Base-by-base conservation (phyloP, 1,139 yeast species). In the Suhomyces ambrosiae region DNA sequence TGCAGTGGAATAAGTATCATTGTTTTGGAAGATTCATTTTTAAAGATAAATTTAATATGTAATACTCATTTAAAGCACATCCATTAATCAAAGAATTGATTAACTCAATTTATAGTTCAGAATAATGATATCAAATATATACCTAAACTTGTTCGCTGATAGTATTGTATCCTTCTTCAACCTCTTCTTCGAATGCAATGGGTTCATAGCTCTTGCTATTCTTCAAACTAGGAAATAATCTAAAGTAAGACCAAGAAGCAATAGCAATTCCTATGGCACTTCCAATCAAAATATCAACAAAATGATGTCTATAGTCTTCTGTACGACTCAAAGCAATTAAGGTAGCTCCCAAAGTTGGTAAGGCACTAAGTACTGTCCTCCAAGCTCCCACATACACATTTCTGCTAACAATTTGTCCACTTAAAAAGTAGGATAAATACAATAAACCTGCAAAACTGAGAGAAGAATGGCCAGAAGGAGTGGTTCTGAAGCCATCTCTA, bases 251-350 rank as follows among this genome's bases (percentile, higher is more conserved):
- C 72, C 72, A 68, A 14, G 36, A 38, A 1, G 66, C 70, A 26
- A 69, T 52, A 11, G 41, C 31, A 7, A 53, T 32, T 0, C 92
- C 94, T 6, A 85, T 52, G 2, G 63, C 17, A 30, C 81, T 68
- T 1, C 94, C 95, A 21, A 78, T 52, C 0, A 80, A 45, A 2
- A 86, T 78, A 58, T 86, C 95, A 9, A 80, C 65, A 48, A 82
- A 83, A 57, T 84, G 90, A 53, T 85, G 94, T 58, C 90, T 74
- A 57, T 85, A 86, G 60, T 86, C 95, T 52, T 82, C 81, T 2
- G 89, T 82, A 49, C 94, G 71, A 33, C 86, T 77, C 35, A 84
- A 61, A 0, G 90, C 89, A 48, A 85, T 80, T 34, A 80, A 60
- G 2, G 72, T 53, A 2, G 90, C 89, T n/a, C 81, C 74, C 15